These are phyloP conservation scores for Leucocoprinus sp. DNA, from an alignment of 768 basidiomycete species.

Conservation along the genomic window DNA sequence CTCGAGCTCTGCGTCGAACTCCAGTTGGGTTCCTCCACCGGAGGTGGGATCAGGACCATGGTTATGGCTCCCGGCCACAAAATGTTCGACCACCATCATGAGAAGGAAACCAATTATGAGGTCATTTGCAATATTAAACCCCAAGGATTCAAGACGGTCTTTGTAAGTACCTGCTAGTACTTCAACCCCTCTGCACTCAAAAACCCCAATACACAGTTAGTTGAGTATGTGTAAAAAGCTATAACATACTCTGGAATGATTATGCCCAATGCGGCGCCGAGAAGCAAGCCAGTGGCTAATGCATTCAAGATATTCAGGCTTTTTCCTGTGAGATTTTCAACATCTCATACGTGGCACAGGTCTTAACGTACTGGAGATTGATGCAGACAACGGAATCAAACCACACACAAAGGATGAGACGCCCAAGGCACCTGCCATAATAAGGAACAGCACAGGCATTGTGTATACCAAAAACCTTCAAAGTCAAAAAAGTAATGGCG, in stretches of 20 bases:
- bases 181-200: slow-evolving; percentile 61
- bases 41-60: slow-evolving; percentile 4
- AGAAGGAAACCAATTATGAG: slow-evolving; percentile 53
- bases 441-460: slow-evolving; percentile 33
- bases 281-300: slow-evolving; percentile 64
- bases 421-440: slow-evolving; percentile 58
- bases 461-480: background rate
- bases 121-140: slow-evolving; percentile 50
- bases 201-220: background rate
- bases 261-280: slow-evolving; percentile 85
- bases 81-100: slow-evolving; percentile 65
- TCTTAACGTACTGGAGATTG: slow-evolving; percentile 53
- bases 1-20: slow-evolving; percentile 60
- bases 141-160: slow-evolving; percentile 31
- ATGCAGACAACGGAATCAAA: slow-evolving; percentile 65
- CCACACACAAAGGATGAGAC: slow-evolving; percentile 60
- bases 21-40: slow-evolving; percentile 24
- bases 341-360: background rate
- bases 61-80: slow-evolving; percentile 30
- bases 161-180: slow-evolving; percentile 32
- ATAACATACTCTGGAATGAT: slow-evolving; percentile 85
- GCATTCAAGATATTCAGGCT: slow-evolving; percentile 27
- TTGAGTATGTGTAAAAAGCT: background rate
- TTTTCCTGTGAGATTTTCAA: slow-evolving; percentile 20
- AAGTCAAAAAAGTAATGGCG: background rate